These are phyloP conservation scores for Coemansia guatemalensis DNA, from an alignment of 192 early-diverging fungal species.

Conservation along the genomic window DNA sequence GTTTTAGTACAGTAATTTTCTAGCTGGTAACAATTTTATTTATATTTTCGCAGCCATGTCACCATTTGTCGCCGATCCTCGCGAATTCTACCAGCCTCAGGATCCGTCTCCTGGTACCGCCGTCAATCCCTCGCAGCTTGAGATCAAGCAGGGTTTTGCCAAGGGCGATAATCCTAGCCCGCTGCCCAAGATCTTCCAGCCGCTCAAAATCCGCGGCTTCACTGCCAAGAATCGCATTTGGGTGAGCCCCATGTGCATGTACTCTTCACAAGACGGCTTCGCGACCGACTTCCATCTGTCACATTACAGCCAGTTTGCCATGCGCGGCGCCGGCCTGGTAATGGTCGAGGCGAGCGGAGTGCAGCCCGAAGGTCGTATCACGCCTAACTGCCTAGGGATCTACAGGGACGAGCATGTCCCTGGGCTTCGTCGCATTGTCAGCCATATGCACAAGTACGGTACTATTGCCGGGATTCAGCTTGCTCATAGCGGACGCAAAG, in stretches of 20 bases:
- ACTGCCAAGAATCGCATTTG: constrained; percentile 75
- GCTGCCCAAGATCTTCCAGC: constrained; percentile 62
- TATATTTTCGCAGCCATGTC: background rate
- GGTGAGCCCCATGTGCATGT: constrained; percentile 86
- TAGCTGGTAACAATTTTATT: background rate
- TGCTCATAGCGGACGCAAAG: constrained; percentile 83
- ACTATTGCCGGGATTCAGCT: constrained; percentile 70
- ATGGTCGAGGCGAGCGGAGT: constrained; percentile 80
- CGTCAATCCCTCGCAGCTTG: constrained; percentile 26
- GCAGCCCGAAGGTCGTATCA: constrained; percentile 72
- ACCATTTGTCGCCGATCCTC: constrained; percentile 4
- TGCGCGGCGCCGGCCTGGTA: constrained; percentile 76
- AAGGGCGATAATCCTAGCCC: constrained; percentile 9
- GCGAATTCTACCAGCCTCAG: constrained; percentile 36
- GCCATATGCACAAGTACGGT: constrained; percentile 65
- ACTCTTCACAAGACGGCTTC: constrained; percentile 65
- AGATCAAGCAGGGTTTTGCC: constrained; percentile 42
- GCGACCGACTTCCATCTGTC: constrained; percentile 67
- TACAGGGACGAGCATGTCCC: constrained; percentile 80
- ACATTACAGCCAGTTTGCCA: constrained; percentile 66
- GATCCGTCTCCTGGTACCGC: constrained; percentile 31
- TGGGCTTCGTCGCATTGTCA: constrained; percentile 41
- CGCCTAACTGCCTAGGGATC: constrained; percentile 74
- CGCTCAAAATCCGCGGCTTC: constrained; percentile 63
- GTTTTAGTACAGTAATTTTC: background rate